Conservation (phyloP, 352 stramenopile species). For the Phytophthora idaei region DNA sequence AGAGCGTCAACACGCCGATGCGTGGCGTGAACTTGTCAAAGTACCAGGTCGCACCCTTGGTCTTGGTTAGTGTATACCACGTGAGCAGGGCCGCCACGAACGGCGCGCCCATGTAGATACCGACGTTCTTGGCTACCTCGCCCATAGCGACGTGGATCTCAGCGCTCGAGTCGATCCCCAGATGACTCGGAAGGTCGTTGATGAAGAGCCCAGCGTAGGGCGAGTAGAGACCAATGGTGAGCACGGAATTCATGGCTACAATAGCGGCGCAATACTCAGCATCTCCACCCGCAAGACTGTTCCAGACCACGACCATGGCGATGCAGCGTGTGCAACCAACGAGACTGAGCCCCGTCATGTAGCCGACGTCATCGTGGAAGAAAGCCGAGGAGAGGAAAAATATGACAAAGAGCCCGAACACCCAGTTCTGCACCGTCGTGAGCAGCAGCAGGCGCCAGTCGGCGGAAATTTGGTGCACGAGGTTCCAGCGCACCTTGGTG, state of each 20-base stretch:
- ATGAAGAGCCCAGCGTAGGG: constrained; percentile 61
- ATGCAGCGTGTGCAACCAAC: constrained; percentile 71
- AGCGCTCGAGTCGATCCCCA: constrained; percentile 44
- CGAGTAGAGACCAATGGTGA: constrained; percentile 69
- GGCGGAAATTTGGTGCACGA: constrained; percentile 50
- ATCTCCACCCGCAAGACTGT: constrained; percentile 58
- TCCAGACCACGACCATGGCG: constrained; percentile 83
- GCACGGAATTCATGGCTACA: constrained; percentile 69
- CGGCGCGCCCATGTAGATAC: constrained; percentile 64
- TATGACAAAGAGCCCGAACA: constrained; percentile 61
- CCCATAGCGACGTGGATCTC: constrained; percentile 49
- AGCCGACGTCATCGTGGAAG: constrained; percentile 52
- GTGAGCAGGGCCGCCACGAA: constrained; percentile 46
- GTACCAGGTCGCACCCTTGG: constrained; percentile 49
- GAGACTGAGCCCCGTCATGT: constrained; percentile 64
- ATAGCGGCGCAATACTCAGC: constrained; percentile 69
- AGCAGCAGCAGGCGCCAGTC: constrained; percentile 57
- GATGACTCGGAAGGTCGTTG: constrained; percentile 49
- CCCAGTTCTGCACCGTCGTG: constrained; percentile 64
- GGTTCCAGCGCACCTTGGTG: constrained; percentile 55
- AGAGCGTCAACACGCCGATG: constrained; percentile 56
- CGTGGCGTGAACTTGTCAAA: constrained; percentile 47
- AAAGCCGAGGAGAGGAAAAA: constrained; percentile 51
- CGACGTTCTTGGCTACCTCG: constrained; percentile 58
- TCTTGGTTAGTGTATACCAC: constrained; percentile 43